Percentiles rank a stretch among this genome's conserved stretches.
These are phyloP conservation scores for Reticulomyxa filosa DNA, from an alignment of 78 protist species.

Conservation along the genomic window DNA sequence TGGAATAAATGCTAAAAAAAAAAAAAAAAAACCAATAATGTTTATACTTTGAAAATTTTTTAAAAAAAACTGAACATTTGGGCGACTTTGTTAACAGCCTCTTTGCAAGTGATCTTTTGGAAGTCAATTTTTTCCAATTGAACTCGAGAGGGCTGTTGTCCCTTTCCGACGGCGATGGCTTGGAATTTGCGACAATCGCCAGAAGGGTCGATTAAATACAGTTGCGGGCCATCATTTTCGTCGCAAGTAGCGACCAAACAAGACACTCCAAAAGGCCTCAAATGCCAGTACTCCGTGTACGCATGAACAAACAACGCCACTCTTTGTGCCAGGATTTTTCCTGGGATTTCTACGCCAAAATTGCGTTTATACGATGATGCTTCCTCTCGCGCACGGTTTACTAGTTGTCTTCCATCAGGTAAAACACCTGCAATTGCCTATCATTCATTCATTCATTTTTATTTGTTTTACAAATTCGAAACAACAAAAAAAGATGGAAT, in stretches of 20 bases:
- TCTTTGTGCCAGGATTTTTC: slow-evolving; percentile 8
- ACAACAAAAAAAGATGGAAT: background rate
- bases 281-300: slow-evolving; percentile 52
- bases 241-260: slow-evolving; percentile 45
- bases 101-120: slow-evolving; percentile 33
- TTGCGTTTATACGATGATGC: slow-evolving; percentile 34
- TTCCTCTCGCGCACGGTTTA: slow-evolving; percentile 57
- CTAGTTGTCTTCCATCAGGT: slow-evolving; percentile 72
- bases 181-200: slow-evolving; percentile 50
- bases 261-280: slow-evolving; percentile 88
- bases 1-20: slow-evolving; percentile 37
- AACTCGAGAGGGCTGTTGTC: slow-evolving; percentile 67
- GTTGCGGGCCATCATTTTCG: slow-evolving; percentile 51
- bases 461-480: background rate
- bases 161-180: slow-evolving; percentile 70
- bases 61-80: slow-evolving; percentile 25
- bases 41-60: background rate
- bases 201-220: slow-evolving; percentile 78
- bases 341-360: slow-evolving; percentile 53
- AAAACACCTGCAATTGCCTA: slow-evolving; percentile 58
- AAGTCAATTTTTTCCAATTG: slow-evolving; percentile 73
- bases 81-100: slow-evolving; percentile 67
- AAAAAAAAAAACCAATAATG: too few relatives aligned
- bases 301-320: slow-evolving; percentile 23
- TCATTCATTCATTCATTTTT: background rate